These are phyloP conservation scores for Ustilago tritici DNA, from an alignment of 1,284 basidiomycete species.

Conservation along the genomic window DNA sequence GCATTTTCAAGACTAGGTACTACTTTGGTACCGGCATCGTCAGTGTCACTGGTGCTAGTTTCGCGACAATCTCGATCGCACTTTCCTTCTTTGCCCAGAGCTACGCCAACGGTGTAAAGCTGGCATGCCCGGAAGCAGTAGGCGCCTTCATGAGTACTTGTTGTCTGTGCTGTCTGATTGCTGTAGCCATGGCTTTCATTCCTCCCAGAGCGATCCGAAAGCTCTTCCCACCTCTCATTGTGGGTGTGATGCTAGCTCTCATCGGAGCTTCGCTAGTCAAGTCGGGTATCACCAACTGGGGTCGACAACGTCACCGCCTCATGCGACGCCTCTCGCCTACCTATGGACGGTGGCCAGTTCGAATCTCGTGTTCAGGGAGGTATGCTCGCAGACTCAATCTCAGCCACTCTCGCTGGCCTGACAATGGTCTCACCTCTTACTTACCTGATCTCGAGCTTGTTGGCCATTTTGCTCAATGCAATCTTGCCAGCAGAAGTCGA, in stretches of 20 bases:
- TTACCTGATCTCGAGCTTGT: too few species aligned
- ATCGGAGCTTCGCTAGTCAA: conserved; percentile 40
- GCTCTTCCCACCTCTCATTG: conserved; percentile 48
- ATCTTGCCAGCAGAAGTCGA: too few species aligned
- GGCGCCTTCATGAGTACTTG: conserved; percentile 42
- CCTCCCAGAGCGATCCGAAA: conserved; percentile 39
- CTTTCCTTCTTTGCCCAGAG: conserved; percentile 41
- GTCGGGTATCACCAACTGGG: conserved; percentile 45
- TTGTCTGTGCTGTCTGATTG: conserved; percentile 34
- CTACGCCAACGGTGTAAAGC: conserved; percentile 30
- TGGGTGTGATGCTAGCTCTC: conserved; percentile 43
- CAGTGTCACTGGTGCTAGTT: conserved; percentile 40
- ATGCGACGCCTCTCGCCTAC: conserved; percentile 37
- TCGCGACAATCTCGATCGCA: conserved; percentile 37
- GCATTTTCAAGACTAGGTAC: conserved; percentile 32
- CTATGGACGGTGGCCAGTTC: conserved; percentile 38
- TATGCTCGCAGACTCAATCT: conserved; percentile 46
- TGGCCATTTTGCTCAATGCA: too few species aligned
- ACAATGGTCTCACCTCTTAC: too few species aligned
- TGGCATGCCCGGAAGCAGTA: conserved; percentile 37
- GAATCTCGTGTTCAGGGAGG: conserved; percentile 45
- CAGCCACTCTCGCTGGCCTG: conserved; percentile 35
- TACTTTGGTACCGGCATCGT: conserved; percentile 45
- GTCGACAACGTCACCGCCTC: conserved; percentile 46
- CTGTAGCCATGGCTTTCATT: conserved; percentile 36